phyloP scores from a whole-genome alignment of 225 moss, liverwort and hornwort genomes.

The Asterella californica region DNA sequence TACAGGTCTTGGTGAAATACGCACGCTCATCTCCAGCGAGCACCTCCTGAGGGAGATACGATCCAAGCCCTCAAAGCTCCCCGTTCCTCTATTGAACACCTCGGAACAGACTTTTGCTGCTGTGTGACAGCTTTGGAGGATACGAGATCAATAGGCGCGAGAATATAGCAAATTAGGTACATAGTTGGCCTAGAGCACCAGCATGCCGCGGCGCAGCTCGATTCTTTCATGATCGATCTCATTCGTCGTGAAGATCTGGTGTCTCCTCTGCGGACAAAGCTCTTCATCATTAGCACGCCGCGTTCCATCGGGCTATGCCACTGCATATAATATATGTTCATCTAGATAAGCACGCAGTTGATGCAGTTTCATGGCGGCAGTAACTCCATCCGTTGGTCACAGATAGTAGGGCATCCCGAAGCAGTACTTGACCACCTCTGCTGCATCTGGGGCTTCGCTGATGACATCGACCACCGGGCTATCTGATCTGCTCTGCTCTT shows the following conservation, averaged over 20 bases:
- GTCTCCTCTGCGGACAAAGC: not conserved
- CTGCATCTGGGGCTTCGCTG: too few species aligned
- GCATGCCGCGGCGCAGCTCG: not conserved
- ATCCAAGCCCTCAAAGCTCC: not conserved
- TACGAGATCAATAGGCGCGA: not conserved
- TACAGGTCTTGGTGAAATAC: not conserved
- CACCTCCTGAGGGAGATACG: not conserved
- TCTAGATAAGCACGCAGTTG: not conserved
- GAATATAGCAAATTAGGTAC: too few species aligned
- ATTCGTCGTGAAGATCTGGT: not conserved
- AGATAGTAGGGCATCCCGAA: not conserved
- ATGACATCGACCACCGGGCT: too few species aligned
- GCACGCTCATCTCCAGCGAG: not conserved
- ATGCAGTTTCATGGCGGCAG: not conserved
- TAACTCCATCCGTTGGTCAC: not conserved
- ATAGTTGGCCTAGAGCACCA: too few species aligned
- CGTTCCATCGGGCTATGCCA: not conserved
- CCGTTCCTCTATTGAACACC: too few species aligned
- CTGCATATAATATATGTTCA: not conserved
- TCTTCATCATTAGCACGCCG: not conserved
- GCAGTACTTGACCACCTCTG: not conserved
- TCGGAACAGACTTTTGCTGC: too few species aligned
- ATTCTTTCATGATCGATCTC: not conserved
- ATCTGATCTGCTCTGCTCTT: not conserved
- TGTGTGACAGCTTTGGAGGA: too few species aligned